Percentiles rank a stretch among this genome's conserved stretches.
Conservation (phyloP, 129 eudicot genomes). For the Artemisia annua region DNA sequence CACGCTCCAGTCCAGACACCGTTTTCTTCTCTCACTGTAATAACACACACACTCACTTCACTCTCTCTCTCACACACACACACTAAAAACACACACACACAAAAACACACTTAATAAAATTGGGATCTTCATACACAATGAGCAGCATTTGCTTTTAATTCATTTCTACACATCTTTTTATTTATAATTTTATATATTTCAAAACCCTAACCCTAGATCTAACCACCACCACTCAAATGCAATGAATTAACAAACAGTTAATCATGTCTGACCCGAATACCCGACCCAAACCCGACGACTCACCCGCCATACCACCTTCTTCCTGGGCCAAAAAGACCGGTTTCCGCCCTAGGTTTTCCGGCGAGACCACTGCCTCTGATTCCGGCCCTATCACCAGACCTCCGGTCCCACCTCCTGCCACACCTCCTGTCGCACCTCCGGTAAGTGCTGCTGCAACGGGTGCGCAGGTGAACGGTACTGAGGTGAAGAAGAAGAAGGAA, state of each 20-base stretch:
- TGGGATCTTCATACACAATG: conserved; percentile 34
- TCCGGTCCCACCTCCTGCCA: conserved; percentile 40
- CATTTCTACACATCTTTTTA: not conserved
- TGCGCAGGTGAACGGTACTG: conserved; percentile 33
- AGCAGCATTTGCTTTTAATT: not conserved
- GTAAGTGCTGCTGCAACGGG: conserved; percentile 3
- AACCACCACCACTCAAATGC: not conserved
- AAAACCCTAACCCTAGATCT: conserved; percentile 38
- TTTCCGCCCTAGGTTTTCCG: conserved; percentile 94
- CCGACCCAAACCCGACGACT: conserved; percentile 52
- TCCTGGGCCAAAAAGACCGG: conserved; percentile 98
- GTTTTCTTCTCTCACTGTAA: too few species aligned
- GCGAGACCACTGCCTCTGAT: conserved; percentile 79
- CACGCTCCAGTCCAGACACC: too few species aligned
- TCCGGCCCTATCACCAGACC: conserved; percentile 56
- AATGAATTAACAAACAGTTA: conserved; percentile 19
- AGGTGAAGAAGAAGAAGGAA: conserved; percentile 58
- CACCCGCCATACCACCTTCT: conserved; percentile 79
- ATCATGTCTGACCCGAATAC: conserved; percentile 57
- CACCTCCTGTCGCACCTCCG: conserved; percentile 31
- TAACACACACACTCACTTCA: conserved; percentile 15
- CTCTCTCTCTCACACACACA: conserved; percentile 3
- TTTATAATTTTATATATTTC: not conserved
- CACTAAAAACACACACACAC: conserved; percentile 1
- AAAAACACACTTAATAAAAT: conserved; percentile 16